Conservation (phyloP, 2,329 filamentous ascomycete genomes). For the Trichophyton schoenleinii region DNA sequence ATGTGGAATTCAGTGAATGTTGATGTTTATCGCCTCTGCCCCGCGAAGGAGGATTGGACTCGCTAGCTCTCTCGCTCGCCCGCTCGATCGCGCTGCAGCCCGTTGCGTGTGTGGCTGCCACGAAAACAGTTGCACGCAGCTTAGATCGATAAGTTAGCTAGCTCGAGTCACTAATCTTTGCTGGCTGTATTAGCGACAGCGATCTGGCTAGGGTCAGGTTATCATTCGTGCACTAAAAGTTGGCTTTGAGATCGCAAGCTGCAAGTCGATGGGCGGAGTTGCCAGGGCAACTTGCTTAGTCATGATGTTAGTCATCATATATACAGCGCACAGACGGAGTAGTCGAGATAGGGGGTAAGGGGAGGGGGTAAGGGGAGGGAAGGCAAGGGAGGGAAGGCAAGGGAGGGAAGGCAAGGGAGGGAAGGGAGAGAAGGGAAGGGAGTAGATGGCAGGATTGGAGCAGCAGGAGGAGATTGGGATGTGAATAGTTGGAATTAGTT, state of each 20-base stretch:
- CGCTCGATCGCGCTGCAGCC: background rate
- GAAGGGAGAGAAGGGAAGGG: too few relatives aligned
- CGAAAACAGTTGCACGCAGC: background rate
- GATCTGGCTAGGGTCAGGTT: slow-evolving; percentile 1
- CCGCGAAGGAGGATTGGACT: background rate
- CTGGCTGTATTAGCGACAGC: background rate
- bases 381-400: too few relatives aligned
- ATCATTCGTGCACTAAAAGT: too few relatives aligned
- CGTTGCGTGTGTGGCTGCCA: background rate
- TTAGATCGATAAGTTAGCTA: background rate
- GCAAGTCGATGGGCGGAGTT: background rate
- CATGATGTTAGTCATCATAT: background rate
- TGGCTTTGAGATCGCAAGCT: slow-evolving; percentile 1
- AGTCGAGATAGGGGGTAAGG: too few relatives aligned
- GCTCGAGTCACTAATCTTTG: background rate
- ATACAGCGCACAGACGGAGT: background rate
- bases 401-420: too few relatives aligned
- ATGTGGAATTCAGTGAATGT: background rate
- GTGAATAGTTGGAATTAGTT: too few relatives aligned
- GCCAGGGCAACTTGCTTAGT: slow-evolving; percentile 3
- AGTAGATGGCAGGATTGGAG: too few relatives aligned
- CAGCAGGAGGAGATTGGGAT: too few relatives aligned
- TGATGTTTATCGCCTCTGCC: background rate
- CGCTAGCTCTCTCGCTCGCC: background rate
- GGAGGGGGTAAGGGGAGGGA: too few relatives aligned